These are phyloP conservation scores for Collybia nuda DNA, from an alignment of 768 basidiomycete genomes.

Conservation along the genomic window DNA sequence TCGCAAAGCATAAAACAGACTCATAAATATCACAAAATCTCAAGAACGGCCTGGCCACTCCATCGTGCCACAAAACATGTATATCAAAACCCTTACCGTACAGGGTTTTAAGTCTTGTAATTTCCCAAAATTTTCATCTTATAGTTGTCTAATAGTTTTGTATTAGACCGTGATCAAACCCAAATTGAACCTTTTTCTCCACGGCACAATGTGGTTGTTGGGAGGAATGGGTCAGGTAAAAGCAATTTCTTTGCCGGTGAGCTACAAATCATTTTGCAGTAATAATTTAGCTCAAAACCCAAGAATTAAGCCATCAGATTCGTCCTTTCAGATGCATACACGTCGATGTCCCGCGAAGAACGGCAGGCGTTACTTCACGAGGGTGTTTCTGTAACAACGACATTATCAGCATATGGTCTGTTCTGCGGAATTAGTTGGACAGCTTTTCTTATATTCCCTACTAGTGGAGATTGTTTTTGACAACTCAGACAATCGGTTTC, in stretches of 20 bases:
- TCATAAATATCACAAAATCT: not conserved
- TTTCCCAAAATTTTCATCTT: slow-evolving; percentile 17
- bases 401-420: slow-evolving; percentile 86
- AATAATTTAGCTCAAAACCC: not conserved
- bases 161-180: slow-evolving; percentile 78
- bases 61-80: slow-evolving; percentile 42
- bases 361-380: slow-evolving; percentile 92
- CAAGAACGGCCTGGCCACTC: not conserved
- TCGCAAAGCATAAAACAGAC: not conserved
- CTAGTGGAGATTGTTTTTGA: slow-evolving; percentile 93
- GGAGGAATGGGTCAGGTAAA: slow-evolving; percentile 97
- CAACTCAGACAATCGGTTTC: slow-evolving; percentile 92
- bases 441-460: slow-evolving; percentile 1
- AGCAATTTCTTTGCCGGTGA: slow-evolving; percentile 96
- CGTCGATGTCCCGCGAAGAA: slow-evolving; percentile 92
- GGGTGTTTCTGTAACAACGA: slow-evolving; percentile 84
- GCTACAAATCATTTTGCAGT: slow-evolving; percentile 18
- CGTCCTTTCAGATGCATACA: slow-evolving; percentile 96
- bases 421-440: not conserved
- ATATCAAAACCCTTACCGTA: slow-evolving; percentile 87
- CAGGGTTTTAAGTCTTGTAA: slow-evolving; percentile 98
- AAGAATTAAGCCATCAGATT: slow-evolving; percentile 83
- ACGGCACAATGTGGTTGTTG: slow-evolving; percentile 94
- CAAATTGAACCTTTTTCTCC: slow-evolving; percentile 95
- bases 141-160: slow-evolving; percentile 4